Base-by-base conservation (phyloP, 2,329 filamentous ascomycete genomes). In the Anthostomella pinea region DNA sequence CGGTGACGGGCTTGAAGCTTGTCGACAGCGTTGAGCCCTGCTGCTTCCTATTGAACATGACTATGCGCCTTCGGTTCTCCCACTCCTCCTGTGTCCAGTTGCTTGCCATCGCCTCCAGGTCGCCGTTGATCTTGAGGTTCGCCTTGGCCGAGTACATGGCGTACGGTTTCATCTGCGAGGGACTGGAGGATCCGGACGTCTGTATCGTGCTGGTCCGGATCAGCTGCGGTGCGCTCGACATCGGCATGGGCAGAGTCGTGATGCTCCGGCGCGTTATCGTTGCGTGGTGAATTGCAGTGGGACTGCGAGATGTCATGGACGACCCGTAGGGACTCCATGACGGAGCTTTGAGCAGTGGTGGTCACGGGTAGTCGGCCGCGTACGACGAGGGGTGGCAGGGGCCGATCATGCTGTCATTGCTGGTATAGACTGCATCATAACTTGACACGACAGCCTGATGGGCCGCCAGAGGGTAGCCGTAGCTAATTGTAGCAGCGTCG, bases 11-110 rank as follows among this genome's bases (percentile, higher is more conserved):
- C 29, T 82, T 78, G 67, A 96, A 97, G 10, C 75, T 83, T 8
- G 87, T 80, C 21, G 81, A 83, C 41, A 97, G 83, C 2, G 85
- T 87, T 57, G 85, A 90, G 20, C 87, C 88, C 23, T 72, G 73
- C 63, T 96, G 90, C 41, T 77, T 79, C n/a, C n/a, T n/a, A n/a
- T n/a, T n/a, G n/a, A n/a, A n/a, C n/a, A n/a, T n/a, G n/a, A n/a
- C n/a, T n/a, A n/a, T n/a, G n/a, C n/a, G n/a, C n/a, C n/a, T n/a
- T n/a, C n/a, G n/a, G n/a, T n/a, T n/a, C n/a, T n/a, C n/a, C n/a
- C n/a, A n/a, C n/a, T n/a, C n/a, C n/a, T n/a, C n/a, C n/a, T n/a
- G n/a, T n/a, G n/a, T n/a, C n/a, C n/a, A n/a, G n/a, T n/a, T n/a
- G n/a, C n/a, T n/a, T n/a, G n/a, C n/a, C n/a, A n/a, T n/a, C n/a